A percentile compares a stretch with the other conserved stretches of the same genome.
Conservation (phyloP, 352 stramenopile genomes). For the Globisporangium cederbergense region DNA sequence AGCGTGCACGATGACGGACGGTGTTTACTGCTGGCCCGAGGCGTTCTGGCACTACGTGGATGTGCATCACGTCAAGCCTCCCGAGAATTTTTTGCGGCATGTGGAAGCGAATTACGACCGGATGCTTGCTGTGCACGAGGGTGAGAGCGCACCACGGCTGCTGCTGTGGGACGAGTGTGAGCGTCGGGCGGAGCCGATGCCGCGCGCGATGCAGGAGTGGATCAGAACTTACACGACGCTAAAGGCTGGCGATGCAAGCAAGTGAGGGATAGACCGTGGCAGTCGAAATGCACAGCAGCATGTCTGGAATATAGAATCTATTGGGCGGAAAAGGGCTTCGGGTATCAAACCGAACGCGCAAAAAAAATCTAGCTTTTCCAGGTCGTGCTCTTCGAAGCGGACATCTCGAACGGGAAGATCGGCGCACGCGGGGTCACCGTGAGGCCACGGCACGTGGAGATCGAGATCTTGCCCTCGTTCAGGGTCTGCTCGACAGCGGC, state of each 20-base stretch:
- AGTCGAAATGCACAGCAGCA: background rate
- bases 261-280: background rate
- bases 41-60: conserved; percentile 73
- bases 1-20: conserved; percentile 74
- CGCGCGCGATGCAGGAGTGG: conserved; percentile 60
- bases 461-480: conserved; percentile 47
- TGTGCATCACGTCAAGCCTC: conserved; percentile 59
- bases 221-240: conserved; percentile 60
- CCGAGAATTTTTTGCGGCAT: conserved; percentile 57
- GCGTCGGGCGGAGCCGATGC: conserved; percentile 36
- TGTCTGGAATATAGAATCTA: conserved; percentile 5
- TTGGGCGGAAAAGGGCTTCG: background rate
- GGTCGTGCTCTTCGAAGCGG: conserved; percentile 61
- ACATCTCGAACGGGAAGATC: conserved; percentile 82
- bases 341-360: background rate
- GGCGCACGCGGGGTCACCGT: conserved; percentile 49
- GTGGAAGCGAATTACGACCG: conserved; percentile 32
- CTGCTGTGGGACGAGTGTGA: conserved; percentile 53
- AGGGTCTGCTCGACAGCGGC: conserved; percentile 60
- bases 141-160: conserved; percentile 27
- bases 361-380: conserved; percentile 57
- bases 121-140: conserved; percentile 18
- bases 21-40: conserved; percentile 75
- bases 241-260: background rate
- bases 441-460: conserved; percentile 65